Conservation (phyloP, 805 yeast genomes). For the Candida corydali region DNA sequence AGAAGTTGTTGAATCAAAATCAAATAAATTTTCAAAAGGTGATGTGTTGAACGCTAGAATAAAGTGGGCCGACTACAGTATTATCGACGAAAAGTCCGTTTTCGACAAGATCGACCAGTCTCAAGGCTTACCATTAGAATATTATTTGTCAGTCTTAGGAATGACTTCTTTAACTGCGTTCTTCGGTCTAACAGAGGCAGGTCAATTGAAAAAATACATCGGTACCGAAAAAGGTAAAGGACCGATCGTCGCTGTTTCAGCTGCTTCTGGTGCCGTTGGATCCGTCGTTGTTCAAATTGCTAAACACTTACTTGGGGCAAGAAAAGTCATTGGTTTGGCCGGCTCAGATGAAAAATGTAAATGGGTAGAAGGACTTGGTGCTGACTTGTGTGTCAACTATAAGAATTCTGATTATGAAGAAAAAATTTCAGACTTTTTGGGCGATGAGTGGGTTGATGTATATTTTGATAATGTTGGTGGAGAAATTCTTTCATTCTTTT, state of each 20-base stretch:
- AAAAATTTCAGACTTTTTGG: conserved; percentile 27
- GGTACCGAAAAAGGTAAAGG: conserved; percentile 18
- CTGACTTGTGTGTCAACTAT: conserved; percentile 51
- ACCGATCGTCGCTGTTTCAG: conserved; percentile 52
- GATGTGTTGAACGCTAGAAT: conserved; percentile 32
- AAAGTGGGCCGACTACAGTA: conserved; percentile 47
- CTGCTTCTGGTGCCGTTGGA: conserved; percentile 78
- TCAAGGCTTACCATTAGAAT: conserved; percentile 29
- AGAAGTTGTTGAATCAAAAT: conserved; percentile 45
- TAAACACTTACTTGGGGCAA: conserved; percentile 46
- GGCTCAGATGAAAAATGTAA: conserved; percentile 54
- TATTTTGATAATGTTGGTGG: conserved; percentile 69
- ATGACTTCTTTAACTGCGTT: conserved; percentile 61
- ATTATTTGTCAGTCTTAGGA: conserved; percentile 50
- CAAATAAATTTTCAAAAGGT: conserved; percentile 26
- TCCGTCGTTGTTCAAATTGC: conserved; percentile 55
- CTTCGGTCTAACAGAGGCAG: conserved; percentile 48
- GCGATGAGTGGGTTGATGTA: conserved; percentile 46
- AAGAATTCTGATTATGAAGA: conserved; percentile 29
- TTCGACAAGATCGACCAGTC: conserved; percentile 25
- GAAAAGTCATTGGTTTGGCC: conserved; percentile 58
- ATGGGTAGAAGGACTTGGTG: conserved; percentile 50
- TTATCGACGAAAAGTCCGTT: conserved; percentile 24
- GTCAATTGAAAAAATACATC: conserved; percentile 29
- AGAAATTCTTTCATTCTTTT: conserved; percentile 43